These are phyloP conservation scores for Fimicolochytrium jonesii DNA, from an alignment of 192 early-diverging fungal genomes.

Conservation along the genomic window DNA sequence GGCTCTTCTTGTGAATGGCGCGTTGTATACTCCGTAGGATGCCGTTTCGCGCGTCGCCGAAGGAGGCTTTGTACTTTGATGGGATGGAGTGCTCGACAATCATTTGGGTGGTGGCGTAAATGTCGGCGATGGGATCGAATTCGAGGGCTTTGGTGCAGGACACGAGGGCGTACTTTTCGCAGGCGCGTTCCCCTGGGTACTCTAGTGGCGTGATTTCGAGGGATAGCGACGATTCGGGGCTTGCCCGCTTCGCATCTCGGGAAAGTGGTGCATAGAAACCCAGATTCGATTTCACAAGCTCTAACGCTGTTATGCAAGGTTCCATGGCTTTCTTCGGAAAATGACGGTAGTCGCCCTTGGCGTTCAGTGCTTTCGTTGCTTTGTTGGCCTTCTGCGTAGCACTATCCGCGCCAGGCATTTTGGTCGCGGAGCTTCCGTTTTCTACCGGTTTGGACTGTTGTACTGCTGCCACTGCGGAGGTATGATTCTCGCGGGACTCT, in stretches of 20 bases:
- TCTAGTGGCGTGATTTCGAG: constrained; percentile 31
- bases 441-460: not conserved
- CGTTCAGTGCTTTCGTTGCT: not conserved
- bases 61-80: constrained; percentile 35
- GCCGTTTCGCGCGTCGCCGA: constrained; percentile 66
- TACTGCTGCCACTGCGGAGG: not conserved
- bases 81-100: constrained; percentile 63
- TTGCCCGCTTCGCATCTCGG: not conserved
- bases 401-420: not conserved
- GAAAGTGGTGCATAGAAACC: not conserved
- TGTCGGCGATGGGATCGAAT: constrained; percentile 80
- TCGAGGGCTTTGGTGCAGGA: constrained; percentile 46
- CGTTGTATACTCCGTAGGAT: constrained; percentile 72
- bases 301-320: constrained; percentile 21
- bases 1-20: constrained; percentile 66
- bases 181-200: constrained; percentile 35
- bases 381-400: not conserved
- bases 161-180: constrained; percentile 26
- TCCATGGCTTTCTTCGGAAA: constrained; percentile 17
- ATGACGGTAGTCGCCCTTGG: constrained; percentile 14
- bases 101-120: constrained; percentile 62
- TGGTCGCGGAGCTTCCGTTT: not conserved
- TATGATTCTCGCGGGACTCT: not conserved
- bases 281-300: not conserved
- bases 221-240: not conserved